phyloP scores from a whole-genome alignment of 345 rosid genomes.

The Bruguiera parviflora region DNA sequence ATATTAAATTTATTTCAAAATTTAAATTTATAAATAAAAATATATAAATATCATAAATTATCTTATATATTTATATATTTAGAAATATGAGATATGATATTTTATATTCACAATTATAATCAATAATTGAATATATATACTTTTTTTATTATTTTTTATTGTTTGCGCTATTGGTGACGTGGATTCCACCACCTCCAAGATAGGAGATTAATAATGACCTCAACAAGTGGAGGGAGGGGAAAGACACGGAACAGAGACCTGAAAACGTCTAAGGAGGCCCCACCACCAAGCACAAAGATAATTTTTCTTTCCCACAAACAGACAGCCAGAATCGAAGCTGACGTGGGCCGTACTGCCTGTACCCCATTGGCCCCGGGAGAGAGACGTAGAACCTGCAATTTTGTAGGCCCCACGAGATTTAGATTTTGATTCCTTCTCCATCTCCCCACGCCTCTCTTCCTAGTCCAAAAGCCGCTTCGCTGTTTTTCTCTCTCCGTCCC shows the following conservation, averaged over 20 bases:
- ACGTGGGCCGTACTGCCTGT: slow-evolving; percentile 29
- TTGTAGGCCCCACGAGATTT: neutral
- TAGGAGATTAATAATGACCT: slow-evolving; percentile 17
- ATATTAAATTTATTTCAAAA: no score
- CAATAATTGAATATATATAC: neutral
- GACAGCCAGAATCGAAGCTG: slow-evolving; percentile 26
- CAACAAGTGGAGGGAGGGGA: neutral
- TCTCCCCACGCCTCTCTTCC: slow-evolving; percentile 41
- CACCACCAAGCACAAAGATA: no score
- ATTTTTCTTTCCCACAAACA: no score
- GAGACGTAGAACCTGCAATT: slow-evolving; percentile 23
- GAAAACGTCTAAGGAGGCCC: neutral
- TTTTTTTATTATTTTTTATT: neutral
- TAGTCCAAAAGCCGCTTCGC: slow-evolving; percentile 56
- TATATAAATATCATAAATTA: no score
- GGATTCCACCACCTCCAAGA: slow-evolving; percentile 43
- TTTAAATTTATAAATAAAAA: no score
- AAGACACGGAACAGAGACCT: neutral
- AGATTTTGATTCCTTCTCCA: slow-evolving; percentile 1
- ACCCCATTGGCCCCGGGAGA: slow-evolving; percentile 2
- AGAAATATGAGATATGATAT: neutral
- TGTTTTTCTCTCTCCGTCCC: neutral
- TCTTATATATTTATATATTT: no score
- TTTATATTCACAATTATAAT: neutral
- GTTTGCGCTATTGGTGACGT: slow-evolving; percentile 12